Percentiles rank a stretch among this genome's conserved stretches.
phyloP scores from a whole-genome alignment of 441 rosid species.

The Jatropha podagrica region DNA sequence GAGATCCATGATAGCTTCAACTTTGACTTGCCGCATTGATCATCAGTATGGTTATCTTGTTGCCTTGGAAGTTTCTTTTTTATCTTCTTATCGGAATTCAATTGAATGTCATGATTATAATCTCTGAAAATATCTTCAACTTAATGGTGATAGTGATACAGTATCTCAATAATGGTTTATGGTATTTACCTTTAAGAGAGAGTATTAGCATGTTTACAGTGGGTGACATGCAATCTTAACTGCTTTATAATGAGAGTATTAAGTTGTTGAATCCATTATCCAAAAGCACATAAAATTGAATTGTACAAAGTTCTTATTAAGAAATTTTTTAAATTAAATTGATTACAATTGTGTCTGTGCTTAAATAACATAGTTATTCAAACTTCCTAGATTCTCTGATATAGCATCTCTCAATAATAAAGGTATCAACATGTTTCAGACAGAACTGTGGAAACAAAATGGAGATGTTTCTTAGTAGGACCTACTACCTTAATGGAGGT shows the following conservation, averaged over 20 bases:
- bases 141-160: neutral
- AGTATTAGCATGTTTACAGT: neutral
- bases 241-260: neutral
- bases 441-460: conserved; percentile 66
- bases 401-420: neutral
- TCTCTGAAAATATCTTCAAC: neutral
- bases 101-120: conserved; percentile 2
- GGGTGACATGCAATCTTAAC: neutral
- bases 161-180: neutral
- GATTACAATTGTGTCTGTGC: neutral
- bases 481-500: conserved; percentile 68
- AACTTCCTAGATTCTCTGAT: neutral
- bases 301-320: neutral
- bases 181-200: neutral
- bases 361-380: neutral
- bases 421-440: conserved; percentile 34
- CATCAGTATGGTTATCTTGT: conserved; percentile 50
- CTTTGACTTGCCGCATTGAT: conserved; percentile 77
- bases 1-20: conserved; percentile 70
- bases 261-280: neutral
- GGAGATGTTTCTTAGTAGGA: conserved; percentile 65
- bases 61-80: neutral
- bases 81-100: neutral
- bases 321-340: conserved; percentile 4
- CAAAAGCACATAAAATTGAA: neutral